These are phyloP conservation scores for Hanseniaspora clermontiae DNA, from an alignment of 805 yeast species.

Conservation along the genomic window DNA sequence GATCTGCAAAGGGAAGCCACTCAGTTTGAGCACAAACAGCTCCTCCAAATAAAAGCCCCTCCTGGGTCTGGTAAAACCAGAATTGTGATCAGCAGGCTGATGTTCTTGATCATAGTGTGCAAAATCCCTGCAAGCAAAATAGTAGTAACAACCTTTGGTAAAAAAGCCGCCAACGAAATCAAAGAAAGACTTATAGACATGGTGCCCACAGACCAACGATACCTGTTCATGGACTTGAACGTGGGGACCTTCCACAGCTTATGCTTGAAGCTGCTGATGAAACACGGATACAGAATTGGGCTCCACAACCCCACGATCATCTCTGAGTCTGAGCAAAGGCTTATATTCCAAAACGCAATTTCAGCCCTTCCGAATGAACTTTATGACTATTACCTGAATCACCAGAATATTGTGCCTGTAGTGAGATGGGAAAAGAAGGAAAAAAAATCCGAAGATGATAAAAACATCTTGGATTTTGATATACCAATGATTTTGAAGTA, in stretches of 20 bases:
- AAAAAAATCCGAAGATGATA: background rate
- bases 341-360: slow-evolving; percentile 28
- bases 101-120: slow-evolving; percentile 44
- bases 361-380: slow-evolving; percentile 25
- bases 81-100: slow-evolving; percentile 69
- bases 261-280: slow-evolving; percentile 47
- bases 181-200: slow-evolving; percentile 39
- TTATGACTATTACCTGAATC: slow-evolving; percentile 25
- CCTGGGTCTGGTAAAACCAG: slow-evolving; percentile 74
- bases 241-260: slow-evolving; percentile 89
- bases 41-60: slow-evolving; percentile 46
- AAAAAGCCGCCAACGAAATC: slow-evolving; percentile 85
- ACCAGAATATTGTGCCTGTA: slow-evolving; percentile 23
- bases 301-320: slow-evolving; percentile 40
- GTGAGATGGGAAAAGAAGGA: slow-evolving; percentile 16
- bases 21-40: slow-evolving; percentile 30
- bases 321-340: slow-evolving; percentile 47
- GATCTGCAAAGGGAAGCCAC: slow-evolving; percentile 36
- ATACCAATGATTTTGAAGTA: slow-evolving; percentile 31
- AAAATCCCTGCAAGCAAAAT: slow-evolving; percentile 47
- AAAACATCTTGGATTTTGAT: slow-evolving; percentile 28
- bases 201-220: slow-evolving; percentile 23
- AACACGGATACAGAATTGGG: slow-evolving; percentile 42
- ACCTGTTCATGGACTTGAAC: slow-evolving; percentile 30
- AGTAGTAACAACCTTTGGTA: slow-evolving; percentile 84